Percentiles rank a stretch among this genome's conserved stretches.
Evolutionary conservation across 352 stramenopile genomes (phyloP).

Genomic region (Phytopythium delawarense): DNA sequence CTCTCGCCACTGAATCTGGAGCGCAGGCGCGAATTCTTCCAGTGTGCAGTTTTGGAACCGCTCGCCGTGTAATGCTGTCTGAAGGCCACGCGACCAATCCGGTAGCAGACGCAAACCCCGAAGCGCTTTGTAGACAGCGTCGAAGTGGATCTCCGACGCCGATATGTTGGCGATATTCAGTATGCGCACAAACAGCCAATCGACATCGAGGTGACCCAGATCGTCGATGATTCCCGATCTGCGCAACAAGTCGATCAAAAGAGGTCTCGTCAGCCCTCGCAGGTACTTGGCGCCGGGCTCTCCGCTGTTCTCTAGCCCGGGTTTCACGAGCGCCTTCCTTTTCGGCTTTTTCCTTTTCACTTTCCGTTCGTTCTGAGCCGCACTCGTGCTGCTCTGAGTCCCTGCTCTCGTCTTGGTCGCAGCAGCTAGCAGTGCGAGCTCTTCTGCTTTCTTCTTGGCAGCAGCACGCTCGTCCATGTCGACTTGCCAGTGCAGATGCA

Average conservation of each 20-base stretch:
- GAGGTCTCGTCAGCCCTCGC: conserved; percentile 27
- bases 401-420: conserved; percentile 1
- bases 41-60: too few relatives aligned
- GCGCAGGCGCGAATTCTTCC: not conserved
- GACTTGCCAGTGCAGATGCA: conserved; percentile 28
- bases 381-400: not conserved
- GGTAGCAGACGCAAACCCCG: conserved; percentile 11
- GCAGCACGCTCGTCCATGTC: conserved; percentile 14
- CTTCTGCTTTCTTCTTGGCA: conserved; percentile 10
- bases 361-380: conserved; percentile 3
- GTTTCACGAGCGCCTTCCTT: conserved; percentile 7
- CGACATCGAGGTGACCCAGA: conserved; percentile 28
- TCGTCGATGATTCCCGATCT: conserved; percentile 32
- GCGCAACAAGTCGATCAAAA: conserved; percentile 35
- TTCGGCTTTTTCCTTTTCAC: conserved; percentile 26
- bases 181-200: conserved; percentile 33
- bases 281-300: conserved; percentile 27
- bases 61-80: not conserved
- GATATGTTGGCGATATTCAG: conserved; percentile 17
- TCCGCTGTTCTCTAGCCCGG: conserved; percentile 4
- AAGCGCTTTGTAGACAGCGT: conserved; percentile 29
- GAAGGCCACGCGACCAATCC: conserved; percentile 4
- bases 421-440: conserved; percentile 14
- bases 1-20: conserved; percentile 32
- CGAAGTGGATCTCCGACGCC: conserved; percentile 33